Conservation (phyloP, 805 yeast species). For the Saturnispora diversa region DNA sequence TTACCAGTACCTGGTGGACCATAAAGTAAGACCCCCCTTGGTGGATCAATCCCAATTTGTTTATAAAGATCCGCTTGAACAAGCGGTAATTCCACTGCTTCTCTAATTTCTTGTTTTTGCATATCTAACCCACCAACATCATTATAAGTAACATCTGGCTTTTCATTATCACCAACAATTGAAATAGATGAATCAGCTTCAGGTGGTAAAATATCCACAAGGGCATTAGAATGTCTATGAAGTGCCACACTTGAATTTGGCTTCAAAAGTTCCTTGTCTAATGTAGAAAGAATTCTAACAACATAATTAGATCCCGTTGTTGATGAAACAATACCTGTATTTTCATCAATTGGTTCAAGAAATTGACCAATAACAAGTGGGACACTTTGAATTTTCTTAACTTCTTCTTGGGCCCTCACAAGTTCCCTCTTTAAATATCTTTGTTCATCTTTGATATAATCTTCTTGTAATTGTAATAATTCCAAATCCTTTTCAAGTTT, state of each 20-base stretch:
- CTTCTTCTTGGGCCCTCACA: conserved; percentile 96
- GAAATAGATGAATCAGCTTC: conserved; percentile 97
- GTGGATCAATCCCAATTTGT: conserved; percentile 98
- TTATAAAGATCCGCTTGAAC: conserved; percentile 93
- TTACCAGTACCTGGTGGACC: conserved; percentile 99
- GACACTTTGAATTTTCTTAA: conserved; percentile 92
- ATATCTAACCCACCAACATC: conserved; percentile 98
- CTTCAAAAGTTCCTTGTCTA: conserved; percentile 89
- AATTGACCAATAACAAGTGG: conserved; percentile 98
- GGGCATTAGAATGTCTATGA: conserved; percentile 96
- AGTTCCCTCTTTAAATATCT: conserved; percentile 92
- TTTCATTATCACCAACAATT: conserved; percentile 88
- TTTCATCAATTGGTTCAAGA: conserved; percentile 92
- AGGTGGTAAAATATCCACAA: conserved; percentile 95
- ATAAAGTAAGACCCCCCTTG: conserved; percentile 91
- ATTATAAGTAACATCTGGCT: conserved; percentile 87
- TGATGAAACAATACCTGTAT: conserved; percentile 92
- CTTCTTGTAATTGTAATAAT: conserved; percentile 80
- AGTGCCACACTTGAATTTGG: conserved; percentile 94
- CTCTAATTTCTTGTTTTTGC: conserved; percentile 98
- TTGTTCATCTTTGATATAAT: conserved; percentile 95
- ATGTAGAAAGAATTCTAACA: conserved; percentile 87
- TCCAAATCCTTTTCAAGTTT: conserved; percentile 87
- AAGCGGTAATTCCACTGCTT: conserved; percentile 94
- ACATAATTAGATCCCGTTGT: conserved; percentile 98